phyloP scores from a whole-genome alignment of 1,284 basidiomycete genomes.

The Microbotryum scabiosae region DNA sequence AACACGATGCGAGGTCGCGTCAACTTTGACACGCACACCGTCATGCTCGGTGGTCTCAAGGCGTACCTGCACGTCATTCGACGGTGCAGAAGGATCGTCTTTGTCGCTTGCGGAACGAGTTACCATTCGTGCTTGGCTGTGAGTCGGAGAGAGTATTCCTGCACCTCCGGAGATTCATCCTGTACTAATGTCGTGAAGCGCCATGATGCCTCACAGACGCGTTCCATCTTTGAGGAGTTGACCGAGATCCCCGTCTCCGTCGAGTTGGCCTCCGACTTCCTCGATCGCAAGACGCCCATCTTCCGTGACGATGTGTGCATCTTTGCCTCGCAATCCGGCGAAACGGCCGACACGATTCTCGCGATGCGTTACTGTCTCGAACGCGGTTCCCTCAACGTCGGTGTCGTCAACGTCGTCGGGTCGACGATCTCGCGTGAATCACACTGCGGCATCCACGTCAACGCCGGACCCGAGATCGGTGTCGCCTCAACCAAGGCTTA shows the following conservation, averaged over 20 bases:
- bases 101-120: slow-evolving; percentile 94
- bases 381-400: slow-evolving; percentile 88
- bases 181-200: not conserved
- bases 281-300: slow-evolving; percentile 97
- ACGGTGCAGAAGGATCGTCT: slow-evolving; percentile 87
- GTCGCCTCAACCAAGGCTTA: slow-evolving; percentile 99
- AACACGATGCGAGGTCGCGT: slow-evolving; percentile 99
- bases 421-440: slow-evolving; percentile 83
- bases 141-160: slow-evolving; percentile 23
- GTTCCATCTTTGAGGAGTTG: slow-evolving; percentile 96
- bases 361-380: slow-evolving; percentile 95
- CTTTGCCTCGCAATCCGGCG: slow-evolving; percentile 95
- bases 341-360: slow-evolving; percentile 97
- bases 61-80: slow-evolving; percentile 94
- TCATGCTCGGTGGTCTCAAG: slow-evolving; percentile 91
- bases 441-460: slow-evolving; percentile 99
- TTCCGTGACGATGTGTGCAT: slow-evolving; percentile 98
- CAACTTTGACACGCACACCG: slow-evolving; percentile 89
- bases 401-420: slow-evolving; percentile 96
- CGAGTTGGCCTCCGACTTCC: slow-evolving; percentile 95
- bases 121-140: slow-evolving; percentile 93
- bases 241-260: slow-evolving; percentile 98
- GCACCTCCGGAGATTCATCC: not conserved
- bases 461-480: slow-evolving; percentile 98
- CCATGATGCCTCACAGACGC: slow-evolving; percentile 49